Percentiles rank a stretch among this genome's conserved stretches.
Evolutionary conservation across 495 filamentous ascomycete genomes (phyloP).

Genomic region (Tuber magnatum): DNA sequence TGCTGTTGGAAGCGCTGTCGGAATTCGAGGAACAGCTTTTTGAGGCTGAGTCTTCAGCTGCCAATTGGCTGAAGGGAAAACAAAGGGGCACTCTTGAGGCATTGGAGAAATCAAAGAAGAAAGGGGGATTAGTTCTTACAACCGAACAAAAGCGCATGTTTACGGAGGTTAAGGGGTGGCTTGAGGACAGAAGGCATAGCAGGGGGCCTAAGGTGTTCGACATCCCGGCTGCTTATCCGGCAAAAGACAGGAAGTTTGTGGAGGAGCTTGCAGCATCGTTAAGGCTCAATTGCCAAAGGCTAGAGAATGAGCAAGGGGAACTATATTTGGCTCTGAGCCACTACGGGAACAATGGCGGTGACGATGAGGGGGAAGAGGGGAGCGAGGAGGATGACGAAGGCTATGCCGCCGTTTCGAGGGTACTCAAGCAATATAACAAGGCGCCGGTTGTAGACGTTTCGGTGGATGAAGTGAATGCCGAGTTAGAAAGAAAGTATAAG

Average conservation of each 20-base stretch:
- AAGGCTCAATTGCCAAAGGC: constrained; percentile 71
- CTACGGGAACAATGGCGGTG: constrained; percentile 50
- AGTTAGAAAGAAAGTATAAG: constrained; percentile 75
- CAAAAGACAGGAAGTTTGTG: constrained; percentile 84
- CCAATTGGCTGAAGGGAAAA: constrained; percentile 85
- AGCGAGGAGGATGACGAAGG: constrained; percentile 81
- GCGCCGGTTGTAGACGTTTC: constrained; percentile 77
- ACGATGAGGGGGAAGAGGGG: constrained; percentile 52
- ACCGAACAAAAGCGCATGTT: constrained; percentile 72
- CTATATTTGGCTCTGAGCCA: constrained; percentile 70
- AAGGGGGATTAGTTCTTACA: constrained; percentile 66
- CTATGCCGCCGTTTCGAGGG: constrained; percentile 69
- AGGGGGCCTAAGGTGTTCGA: constrained; percentile 52
- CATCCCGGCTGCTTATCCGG: constrained; percentile 65
- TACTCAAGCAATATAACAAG: constrained; percentile 82
- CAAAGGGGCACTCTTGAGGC: constrained; percentile 56
- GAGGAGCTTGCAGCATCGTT: constrained; percentile 78
- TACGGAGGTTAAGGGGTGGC: constrained; percentile 67
- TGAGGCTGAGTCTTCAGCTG: constrained; percentile 79
- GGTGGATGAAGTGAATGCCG: constrained; percentile 65
- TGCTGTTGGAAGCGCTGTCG: constrained; percentile 74
- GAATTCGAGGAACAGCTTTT: constrained; percentile 86
- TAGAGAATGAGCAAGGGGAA: constrained; percentile 68
- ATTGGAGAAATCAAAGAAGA: constrained; percentile 54
- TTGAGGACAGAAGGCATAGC: constrained; percentile 20